Evolutionary conservation across 306 rosid species (phyloP).

Genomic region (Cucumis sativus): DNA sequence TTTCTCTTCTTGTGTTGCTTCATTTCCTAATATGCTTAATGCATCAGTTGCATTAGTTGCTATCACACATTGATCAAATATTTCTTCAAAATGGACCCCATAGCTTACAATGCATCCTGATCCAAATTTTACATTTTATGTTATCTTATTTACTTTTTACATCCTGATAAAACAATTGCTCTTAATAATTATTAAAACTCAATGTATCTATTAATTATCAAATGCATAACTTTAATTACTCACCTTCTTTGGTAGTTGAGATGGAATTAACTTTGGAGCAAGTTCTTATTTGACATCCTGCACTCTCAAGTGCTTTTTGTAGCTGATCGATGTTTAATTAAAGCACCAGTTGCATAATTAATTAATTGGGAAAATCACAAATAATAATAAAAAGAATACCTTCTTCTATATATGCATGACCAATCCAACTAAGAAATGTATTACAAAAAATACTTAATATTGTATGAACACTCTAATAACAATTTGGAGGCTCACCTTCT

Average conservation of each 20-base stretch:
- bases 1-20: slow-evolving; percentile 52
- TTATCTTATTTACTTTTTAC: too few relatives aligned
- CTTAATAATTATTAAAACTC: too few relatives aligned
- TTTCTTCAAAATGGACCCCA: slow-evolving; percentile 45
- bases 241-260: slow-evolving; percentile 48
- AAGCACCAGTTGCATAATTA: too few relatives aligned
- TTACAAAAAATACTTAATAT: too few relatives aligned
- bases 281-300: slow-evolving; percentile 42
- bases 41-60: slow-evolving; percentile 77
- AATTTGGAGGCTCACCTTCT: slow-evolving; percentile 17
- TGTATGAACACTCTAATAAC: too few relatives aligned
- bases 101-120: slow-evolving; percentile 46
- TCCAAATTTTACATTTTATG: too few relatives aligned
- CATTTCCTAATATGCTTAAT: slow-evolving; percentile 51
- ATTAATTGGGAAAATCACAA: too few relatives aligned
- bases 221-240: background rate
- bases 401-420: too few relatives aligned
- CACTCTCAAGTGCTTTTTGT: slow-evolving; percentile 45
- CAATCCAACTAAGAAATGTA: too few relatives aligned
- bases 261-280: slow-evolving; percentile 33
- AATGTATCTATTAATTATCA: too few relatives aligned
- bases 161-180: too few relatives aligned
- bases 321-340: slow-evolving; percentile 36
- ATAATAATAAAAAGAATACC: too few relatives aligned
- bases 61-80: slow-evolving; percentile 45